Evolutionary conservation across 139 green algal genomes (phyloP), one percentile per base, ranked within the genome.

Genomic region (Micractinium conductrix): DNA sequence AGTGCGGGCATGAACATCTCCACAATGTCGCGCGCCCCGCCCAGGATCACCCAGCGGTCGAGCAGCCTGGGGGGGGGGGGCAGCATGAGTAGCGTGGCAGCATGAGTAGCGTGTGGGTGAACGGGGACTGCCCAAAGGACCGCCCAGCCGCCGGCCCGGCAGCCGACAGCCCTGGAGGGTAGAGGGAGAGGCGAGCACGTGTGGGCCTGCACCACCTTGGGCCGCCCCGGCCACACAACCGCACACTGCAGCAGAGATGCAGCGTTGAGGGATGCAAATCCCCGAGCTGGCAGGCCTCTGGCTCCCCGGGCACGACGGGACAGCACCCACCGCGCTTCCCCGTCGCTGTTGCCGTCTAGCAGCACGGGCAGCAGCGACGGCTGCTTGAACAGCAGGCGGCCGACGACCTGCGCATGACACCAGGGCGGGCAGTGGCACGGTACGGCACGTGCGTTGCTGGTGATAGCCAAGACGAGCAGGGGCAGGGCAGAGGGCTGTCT

Each of bases 1-100:
- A 82, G 55, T 22, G 87, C 45, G 0, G 87, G 76, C 44, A 91
- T 35, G 44, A 89, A 89, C 40, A 89, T 63, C 44, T 89, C 85
- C 1, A 60, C 85, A 22, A 87, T 78, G 71, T 89, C 79, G 24
- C 53, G 50, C 2, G 60, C 45, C 21, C 40, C 43, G 12, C 55
- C 50, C 38, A 89, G 50, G 14, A 71, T 17, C 37, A 87, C 70
- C 85, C 79, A 89, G 24, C 85, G 79, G 70, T 89, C 79, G 16
- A 89, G 42, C 62, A 84, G 43, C 62, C 78, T 84, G 78, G 21
- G 45, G 28, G 40, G 48, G 28, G n/a, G 4, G 22, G 48, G 73
- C 12, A 4, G 6, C 28, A 28, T 5, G 9, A 40, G 10, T 14
- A 19, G 5, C 26, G 58, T 10, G 48, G 10, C 12, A 65, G 21